These are phyloP conservation scores for Lipomyces japonicus DNA, from an alignment of 805 yeast species.

Conservation along the genomic window DNA sequence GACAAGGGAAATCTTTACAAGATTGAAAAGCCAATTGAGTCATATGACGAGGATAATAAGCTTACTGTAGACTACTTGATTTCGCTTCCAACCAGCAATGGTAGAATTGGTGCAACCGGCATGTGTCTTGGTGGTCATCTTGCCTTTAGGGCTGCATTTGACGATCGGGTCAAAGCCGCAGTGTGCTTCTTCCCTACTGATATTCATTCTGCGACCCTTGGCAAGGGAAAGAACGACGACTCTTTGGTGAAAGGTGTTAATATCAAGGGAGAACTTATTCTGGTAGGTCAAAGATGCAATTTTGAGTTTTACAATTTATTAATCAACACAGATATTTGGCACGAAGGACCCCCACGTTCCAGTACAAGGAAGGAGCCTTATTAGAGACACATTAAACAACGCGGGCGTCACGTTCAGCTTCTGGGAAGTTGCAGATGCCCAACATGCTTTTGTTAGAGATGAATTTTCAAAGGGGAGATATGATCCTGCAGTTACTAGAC, in stretches of 20 bases:
- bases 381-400: conserved; percentile 57
- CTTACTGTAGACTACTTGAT: conserved; percentile 60
- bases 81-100: conserved; percentile 59
- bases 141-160: conserved; percentile 67
- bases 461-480: conserved; percentile 76
- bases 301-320: neutral
- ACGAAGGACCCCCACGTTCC: conserved; percentile 79
- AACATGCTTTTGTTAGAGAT: conserved; percentile 76
- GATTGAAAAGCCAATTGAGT: conserved; percentile 59
- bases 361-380: conserved; percentile 68
- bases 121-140: conserved; percentile 86
- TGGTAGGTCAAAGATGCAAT: conserved; percentile 33
- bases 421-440: conserved; percentile 69
- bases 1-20: conserved; percentile 69
- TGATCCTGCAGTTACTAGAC: conserved; percentile 69
- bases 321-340: conserved; percentile 52
- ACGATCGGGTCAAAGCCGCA: conserved; percentile 59
- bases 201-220: conserved; percentile 64
- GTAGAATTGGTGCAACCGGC: conserved; percentile 75
- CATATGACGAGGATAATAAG: conserved; percentile 72
- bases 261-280: conserved; percentile 54
- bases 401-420: conserved; percentile 62
- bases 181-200: conserved; percentile 80
- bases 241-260: conserved; percentile 55
- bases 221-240: conserved; percentile 62